A percentile compares a stretch with the other conserved stretches of the same genome.
Evolutionary conservation across 2,329 filamentous ascomycete species (phyloP).

Genomic region (Bipolaris gigantea): DNA sequence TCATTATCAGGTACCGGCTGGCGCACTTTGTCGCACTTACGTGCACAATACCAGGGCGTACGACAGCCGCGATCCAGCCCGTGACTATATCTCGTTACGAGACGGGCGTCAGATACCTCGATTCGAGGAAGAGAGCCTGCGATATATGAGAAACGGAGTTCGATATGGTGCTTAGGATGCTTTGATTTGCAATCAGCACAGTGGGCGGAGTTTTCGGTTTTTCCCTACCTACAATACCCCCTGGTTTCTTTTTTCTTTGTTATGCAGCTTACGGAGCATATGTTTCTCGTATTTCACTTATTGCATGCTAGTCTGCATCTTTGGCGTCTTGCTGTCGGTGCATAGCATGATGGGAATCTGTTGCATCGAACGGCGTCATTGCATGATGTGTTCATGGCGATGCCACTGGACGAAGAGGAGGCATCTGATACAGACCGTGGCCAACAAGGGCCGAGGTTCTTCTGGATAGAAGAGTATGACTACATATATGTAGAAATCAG

Average conservation of each 20-base stretch:
- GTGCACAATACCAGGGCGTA: constrained; percentile 16
- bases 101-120: constrained; percentile 11
- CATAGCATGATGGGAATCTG: constrained; percentile 1
- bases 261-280: constrained; percentile 8
- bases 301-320: neutral
- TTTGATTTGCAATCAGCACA: constrained; percentile 10
- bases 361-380: neutral
- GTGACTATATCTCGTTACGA: constrained; percentile 16
- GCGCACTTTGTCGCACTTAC: constrained; percentile 15
- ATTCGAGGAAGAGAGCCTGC: constrained; percentile 11
- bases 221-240: constrained; percentile 30
- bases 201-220: constrained; percentile 18
- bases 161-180: constrained; percentile 21
- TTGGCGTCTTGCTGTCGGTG: neutral
- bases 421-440: neutral
- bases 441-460: neutral
- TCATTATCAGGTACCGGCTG: constrained; percentile 19
- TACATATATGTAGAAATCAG: constrained; percentile 3
- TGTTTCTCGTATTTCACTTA: neutral
- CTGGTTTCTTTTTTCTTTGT: constrained; percentile 20
- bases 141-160: constrained; percentile 16
- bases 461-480: neutral
- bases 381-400: neutral
- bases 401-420: neutral
- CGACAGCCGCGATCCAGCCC: constrained; percentile 16